These are phyloP conservation scores for Parathielavia hyrcaniae DNA, from an alignment of 495 filamentous ascomycete species.

Conservation along the genomic window DNA sequence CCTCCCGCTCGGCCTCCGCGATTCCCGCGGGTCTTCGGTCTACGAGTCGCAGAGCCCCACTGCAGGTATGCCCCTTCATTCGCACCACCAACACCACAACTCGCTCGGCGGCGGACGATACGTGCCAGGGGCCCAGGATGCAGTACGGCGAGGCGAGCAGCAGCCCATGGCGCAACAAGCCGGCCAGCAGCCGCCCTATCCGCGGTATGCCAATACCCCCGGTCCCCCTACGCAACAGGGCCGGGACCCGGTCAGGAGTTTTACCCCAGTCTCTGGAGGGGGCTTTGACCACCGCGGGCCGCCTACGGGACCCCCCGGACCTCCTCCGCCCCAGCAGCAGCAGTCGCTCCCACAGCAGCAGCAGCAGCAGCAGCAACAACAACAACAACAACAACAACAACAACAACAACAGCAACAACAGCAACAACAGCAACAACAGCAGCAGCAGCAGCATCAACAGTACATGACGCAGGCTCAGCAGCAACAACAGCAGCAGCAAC, in stretches of 20 bases:
- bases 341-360: not conserved
- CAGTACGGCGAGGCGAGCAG: constrained; percentile 11
- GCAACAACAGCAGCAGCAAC: not conserved
- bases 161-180: constrained; percentile 15
- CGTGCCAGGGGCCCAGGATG: constrained; percentile 16
- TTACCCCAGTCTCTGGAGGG: constrained; percentile 23
- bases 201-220: constrained; percentile 29
- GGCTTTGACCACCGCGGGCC: constrained; percentile 26
- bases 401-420: constrained; percentile 4
- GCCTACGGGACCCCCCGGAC: constrained; percentile 18
- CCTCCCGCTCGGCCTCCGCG: constrained; percentile 34
- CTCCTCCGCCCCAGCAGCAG: constrained; percentile 5
- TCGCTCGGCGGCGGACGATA: constrained; percentile 27
- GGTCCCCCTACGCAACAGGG: constrained; percentile 22
- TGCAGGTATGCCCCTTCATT: constrained; percentile 18
- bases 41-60: constrained; percentile 30
- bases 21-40: constrained; percentile 33
- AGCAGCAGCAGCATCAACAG: not conserved
- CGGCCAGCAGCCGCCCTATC: constrained; percentile 31
- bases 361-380: not conserved
- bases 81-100: constrained; percentile 26
- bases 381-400: not conserved
- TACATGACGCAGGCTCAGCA: not conserved
- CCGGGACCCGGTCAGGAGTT: constrained; percentile 25
- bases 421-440: not conserved